phyloP scores from a whole-genome alignment of 2,329 filamentous ascomycete genomes.

The Pleoardoris graminearum region DNA sequence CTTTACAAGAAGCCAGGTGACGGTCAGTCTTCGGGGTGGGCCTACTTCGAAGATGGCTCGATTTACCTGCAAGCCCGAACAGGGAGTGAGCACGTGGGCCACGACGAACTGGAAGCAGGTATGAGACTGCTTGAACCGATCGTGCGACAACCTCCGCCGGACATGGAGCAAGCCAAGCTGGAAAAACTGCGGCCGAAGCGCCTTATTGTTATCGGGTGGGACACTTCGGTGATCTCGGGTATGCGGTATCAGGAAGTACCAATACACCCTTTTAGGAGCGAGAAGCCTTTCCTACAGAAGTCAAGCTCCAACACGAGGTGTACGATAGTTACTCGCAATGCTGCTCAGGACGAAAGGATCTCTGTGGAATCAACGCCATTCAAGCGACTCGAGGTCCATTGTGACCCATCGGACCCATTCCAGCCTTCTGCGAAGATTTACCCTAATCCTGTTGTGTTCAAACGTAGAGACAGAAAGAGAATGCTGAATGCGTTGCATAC shows the following conservation, averaged over 20 bases:
- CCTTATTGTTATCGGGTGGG: slow-evolving; percentile 21
- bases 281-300: background rate
- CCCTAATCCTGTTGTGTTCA: slow-evolving; percentile 1
- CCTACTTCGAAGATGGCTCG: slow-evolving; percentile 31
- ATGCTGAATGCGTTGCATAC: slow-evolving; percentile 12
- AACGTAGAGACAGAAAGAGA: background rate
- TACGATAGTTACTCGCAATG: slow-evolving; percentile 17
- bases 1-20: slow-evolving; percentile 9
- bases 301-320: background rate
- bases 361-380: slow-evolving; percentile 10
- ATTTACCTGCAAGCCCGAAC: slow-evolving; percentile 15
- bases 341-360: slow-evolving; percentile 11
- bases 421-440: slow-evolving; percentile 9
- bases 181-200: slow-evolving; percentile 7
- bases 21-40: slow-evolving; percentile 16
- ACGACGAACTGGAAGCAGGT: slow-evolving; percentile 19
- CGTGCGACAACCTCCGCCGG: slow-evolving; percentile 13
- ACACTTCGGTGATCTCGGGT: too few relatives aligned
- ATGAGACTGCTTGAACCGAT: slow-evolving; percentile 22
- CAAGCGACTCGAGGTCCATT: slow-evolving; percentile 12
- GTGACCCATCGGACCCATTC: slow-evolving; percentile 1
- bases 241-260: background rate
- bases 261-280: slow-evolving; percentile 8
- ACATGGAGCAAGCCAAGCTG: slow-evolving; percentile 10
- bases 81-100: slow-evolving; percentile 7